Conservation (phyloP, 805 yeast species). For the Myxozyma mucilagina region DNA sequence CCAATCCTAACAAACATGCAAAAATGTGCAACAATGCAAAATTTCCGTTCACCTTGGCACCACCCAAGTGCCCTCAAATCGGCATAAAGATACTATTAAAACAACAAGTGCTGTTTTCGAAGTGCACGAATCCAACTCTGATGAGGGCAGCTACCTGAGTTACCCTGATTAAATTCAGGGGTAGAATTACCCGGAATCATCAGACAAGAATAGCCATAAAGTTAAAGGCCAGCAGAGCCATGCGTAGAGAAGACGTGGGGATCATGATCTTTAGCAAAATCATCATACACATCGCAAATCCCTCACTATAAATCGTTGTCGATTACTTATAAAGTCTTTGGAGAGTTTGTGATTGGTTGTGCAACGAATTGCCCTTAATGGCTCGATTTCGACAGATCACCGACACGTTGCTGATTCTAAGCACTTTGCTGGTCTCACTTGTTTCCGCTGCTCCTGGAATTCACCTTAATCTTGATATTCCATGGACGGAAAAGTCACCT, state of each 20-base stretch:
- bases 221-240: conserved; percentile 2
- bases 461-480: conserved; percentile 11
- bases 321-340: neutral
- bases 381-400: neutral
- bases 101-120: neutral
- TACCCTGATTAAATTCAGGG: conserved; percentile 6
- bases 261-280: neutral
- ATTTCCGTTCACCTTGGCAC: too few relatives aligned
- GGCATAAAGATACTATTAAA: neutral
- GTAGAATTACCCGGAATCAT: conserved; percentile 1
- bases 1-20: too few relatives aligned
- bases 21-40: too few relatives aligned
- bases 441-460: conserved; percentile 18
- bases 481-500: conserved; percentile 28
- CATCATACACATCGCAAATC: neutral
- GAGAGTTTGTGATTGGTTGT: too few relatives aligned
- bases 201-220: neutral
- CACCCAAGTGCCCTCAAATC: neutral
- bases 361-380: neutral
- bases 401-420: neutral
- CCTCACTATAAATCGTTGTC: neutral
- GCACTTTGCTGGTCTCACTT: neutral
- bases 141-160: neutral
- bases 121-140: neutral
- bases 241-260: neutral